These are phyloP conservation scores for Dothideomycetidae sp. DNA, from an alignment of 2,329 filamentous ascomycete genomes.

Conservation along the genomic window DNA sequence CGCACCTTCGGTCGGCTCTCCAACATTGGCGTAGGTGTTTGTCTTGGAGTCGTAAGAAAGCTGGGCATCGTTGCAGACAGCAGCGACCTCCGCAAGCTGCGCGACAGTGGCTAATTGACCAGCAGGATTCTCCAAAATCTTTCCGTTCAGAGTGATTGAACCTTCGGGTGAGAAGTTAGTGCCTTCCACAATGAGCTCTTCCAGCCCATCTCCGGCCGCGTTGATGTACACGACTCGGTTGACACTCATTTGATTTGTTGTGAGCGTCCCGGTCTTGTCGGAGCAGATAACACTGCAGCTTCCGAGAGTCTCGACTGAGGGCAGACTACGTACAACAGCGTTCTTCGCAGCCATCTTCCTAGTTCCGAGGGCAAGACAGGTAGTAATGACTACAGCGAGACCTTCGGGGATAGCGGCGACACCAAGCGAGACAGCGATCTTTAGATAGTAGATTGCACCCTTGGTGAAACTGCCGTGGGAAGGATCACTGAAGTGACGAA, in stretches of 20 bases:
- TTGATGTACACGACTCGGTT: constrained; percentile 79
- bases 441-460: constrained; percentile 97
- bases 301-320: constrained; percentile 91
- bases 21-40: constrained; percentile 64
- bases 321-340: constrained; percentile 86
- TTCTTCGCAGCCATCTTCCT: constrained; percentile 99
- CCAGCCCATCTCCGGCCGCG: constrained; percentile 56
- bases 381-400: constrained; percentile 96
- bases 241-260: constrained; percentile 98
- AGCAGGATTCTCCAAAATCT: constrained; percentile 52
- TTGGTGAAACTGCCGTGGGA: constrained; percentile 82
- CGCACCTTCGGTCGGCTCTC: constrained; percentile 90
- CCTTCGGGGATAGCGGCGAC: constrained; percentile 97
- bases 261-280: constrained; percentile 95
- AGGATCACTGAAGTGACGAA: constrained; percentile 90
- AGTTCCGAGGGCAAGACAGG: constrained; percentile 86
- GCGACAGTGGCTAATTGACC: constrained; percentile 60
- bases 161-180: constrained; percentile 84
- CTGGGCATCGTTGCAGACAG: constrained; percentile 78
- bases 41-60: constrained; percentile 69
- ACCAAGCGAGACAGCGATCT: constrained; percentile 95
- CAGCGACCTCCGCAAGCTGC: constrained; percentile 57
- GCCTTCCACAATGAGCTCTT: constrained; percentile 80
- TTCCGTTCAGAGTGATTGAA: constrained; percentile 53
- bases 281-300: constrained; percentile 99